Conservation (phyloP, 192 early-diverging fungal genomes). For the Coemansia sp. region DNA sequence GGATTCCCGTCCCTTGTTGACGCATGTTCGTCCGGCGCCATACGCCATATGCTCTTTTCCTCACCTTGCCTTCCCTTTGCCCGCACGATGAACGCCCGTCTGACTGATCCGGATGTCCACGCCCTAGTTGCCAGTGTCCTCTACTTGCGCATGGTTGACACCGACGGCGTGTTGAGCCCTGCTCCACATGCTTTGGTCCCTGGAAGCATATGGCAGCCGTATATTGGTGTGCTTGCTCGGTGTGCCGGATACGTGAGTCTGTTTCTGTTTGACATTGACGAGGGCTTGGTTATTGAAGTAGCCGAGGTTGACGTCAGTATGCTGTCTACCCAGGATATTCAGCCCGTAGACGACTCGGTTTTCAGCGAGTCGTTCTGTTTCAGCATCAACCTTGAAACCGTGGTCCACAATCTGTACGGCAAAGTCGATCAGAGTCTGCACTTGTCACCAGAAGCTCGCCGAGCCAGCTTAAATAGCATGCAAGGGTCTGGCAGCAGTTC, state of each 20-base stretch:
- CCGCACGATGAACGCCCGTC: background rate
- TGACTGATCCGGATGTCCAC: slow-evolving; percentile 13
- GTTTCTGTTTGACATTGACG: slow-evolving; percentile 39
- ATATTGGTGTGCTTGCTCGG: slow-evolving; percentile 36
- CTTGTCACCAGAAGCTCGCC: background rate
- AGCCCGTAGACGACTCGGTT: slow-evolving; percentile 42
- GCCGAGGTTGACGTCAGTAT: slow-evolving; percentile 34
- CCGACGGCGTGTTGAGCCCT: slow-evolving; percentile 17
- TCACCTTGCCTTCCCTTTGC: background rate
- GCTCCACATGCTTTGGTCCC: slow-evolving; percentile 30
- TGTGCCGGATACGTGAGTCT: slow-evolving; percentile 32
- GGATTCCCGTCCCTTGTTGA: background rate
- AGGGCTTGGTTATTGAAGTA: slow-evolving; percentile 23
- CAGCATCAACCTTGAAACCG: slow-evolving; percentile 1
- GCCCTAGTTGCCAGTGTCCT: slow-evolving; percentile 31
- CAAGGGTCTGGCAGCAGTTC: no score
- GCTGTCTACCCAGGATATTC: slow-evolving; percentile 26
- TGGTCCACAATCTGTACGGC: background rate
- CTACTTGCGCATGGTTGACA: slow-evolving; percentile 29
- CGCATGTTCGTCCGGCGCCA: background rate
- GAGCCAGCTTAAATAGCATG: background rate
- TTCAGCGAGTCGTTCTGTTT: slow-evolving; percentile 45
- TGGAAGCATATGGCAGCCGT: slow-evolving; percentile 32
- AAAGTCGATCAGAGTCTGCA: background rate
- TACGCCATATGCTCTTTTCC: background rate